phyloP scores from a whole-genome alignment of 140 eudicot species.

The Flaveria floridana region DNA sequence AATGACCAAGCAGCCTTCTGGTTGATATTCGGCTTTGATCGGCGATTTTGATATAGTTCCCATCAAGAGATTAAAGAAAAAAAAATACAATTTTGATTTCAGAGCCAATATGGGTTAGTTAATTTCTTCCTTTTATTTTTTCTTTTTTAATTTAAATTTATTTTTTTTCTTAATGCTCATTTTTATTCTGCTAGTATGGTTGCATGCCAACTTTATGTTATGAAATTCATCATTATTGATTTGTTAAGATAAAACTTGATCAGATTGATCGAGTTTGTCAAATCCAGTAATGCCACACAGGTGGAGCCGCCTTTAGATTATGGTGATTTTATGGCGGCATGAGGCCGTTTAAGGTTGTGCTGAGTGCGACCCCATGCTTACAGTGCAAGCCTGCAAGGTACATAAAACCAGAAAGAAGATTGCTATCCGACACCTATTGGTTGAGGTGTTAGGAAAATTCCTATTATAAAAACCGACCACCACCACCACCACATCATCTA shows the following conservation, averaged over 20 bases:
- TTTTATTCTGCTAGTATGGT: conserved; percentile 1
- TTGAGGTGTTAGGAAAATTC: background rate
- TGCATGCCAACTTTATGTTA: background rate
- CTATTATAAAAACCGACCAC: background rate
- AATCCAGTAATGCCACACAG: conserved; percentile 4
- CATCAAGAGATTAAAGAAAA: conserved; percentile 32
- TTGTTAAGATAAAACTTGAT: conserved; percentile 8
- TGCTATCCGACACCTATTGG: background rate
- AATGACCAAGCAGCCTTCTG: conserved; percentile 54
- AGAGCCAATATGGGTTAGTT: conserved; percentile 18
- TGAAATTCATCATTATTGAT: background rate
- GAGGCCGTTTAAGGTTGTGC: conserved; percentile 3
- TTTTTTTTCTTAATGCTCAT: background rate
- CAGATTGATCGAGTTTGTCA: conserved; percentile 1
- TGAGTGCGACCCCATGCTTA: background rate
- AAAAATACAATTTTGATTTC: conserved; percentile 38
- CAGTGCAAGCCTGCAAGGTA: background rate
- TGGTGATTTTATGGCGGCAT: conserved; percentile 5
- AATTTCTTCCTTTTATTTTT: background rate
- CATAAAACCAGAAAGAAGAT: background rate
- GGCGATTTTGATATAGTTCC: conserved; percentile 46
- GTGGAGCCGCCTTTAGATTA: conserved; percentile 2
- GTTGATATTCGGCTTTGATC: conserved; percentile 43
- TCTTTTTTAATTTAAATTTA: background rate
- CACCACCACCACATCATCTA: background rate